phyloP scores from a whole-genome alignment of 2,329 filamentous ascomycete species.

The Penicillium sp. region DNA sequence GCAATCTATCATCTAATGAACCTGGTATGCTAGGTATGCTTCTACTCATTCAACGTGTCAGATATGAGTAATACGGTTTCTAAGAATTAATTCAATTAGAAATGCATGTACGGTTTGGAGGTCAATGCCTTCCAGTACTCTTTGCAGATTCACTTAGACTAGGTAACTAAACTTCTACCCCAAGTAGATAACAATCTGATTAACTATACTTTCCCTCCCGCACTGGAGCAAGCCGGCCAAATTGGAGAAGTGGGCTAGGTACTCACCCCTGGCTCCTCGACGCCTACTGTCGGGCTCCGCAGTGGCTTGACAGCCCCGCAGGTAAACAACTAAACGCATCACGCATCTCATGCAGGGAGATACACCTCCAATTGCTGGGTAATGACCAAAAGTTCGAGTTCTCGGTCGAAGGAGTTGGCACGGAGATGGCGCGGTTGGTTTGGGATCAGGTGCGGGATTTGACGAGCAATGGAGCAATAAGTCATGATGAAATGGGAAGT shows the following conservation, averaged over 20 bases:
- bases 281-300: slow-evolving; percentile 15
- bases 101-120: not conserved
- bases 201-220: slow-evolving; percentile 2
- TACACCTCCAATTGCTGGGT: slow-evolving; percentile 1
- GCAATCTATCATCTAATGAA: not conserved
- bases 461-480: not conserved
- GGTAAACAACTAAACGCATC: slow-evolving; percentile 24
- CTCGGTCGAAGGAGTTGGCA: not conserved
- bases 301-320: slow-evolving; percentile 27
- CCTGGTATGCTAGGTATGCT: not conserved
- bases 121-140: not conserved
- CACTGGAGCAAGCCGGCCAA: not conserved
- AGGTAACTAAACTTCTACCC: not conserved
- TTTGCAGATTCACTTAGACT: not conserved
- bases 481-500: not conserved
- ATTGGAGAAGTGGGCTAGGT: slow-evolving; percentile 5
- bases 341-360: slow-evolving; percentile 22
- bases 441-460: not conserved
- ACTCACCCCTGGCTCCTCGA: slow-evolving; percentile 2
- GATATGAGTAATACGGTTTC: not conserved
- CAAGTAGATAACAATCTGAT: not conserved
- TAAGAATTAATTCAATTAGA: not conserved
- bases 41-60: not conserved
- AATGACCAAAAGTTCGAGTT: not conserved
- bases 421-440: not conserved